phyloP scores from a whole-genome alignment of 108 stramenopile species.

The Cyclotella baltica region DNA sequence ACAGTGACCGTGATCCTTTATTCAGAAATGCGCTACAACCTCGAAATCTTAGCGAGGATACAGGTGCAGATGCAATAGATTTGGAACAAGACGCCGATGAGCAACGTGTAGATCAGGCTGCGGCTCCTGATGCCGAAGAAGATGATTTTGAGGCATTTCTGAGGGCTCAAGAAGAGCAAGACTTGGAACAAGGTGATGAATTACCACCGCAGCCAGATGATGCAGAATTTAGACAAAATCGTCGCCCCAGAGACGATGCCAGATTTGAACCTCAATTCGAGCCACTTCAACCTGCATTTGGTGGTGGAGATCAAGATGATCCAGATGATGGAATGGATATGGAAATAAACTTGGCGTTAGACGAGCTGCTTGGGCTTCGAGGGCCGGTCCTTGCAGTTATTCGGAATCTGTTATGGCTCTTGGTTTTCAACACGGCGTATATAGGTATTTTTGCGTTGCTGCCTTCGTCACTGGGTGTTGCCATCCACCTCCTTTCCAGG shows the following conservation, averaged over 20 bases:
- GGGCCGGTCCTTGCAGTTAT: conserved; percentile 85
- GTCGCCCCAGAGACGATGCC: conserved; percentile 39
- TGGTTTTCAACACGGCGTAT: conserved; percentile 93
- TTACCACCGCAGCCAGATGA: neutral
- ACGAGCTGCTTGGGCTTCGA: conserved; percentile 93
- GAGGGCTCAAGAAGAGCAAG: conserved; percentile 52
- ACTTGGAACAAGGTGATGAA: conserved; percentile 23
- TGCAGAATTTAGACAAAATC: conserved; percentile 24
- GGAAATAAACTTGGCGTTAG: conserved; percentile 91
- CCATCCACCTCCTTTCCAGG: conserved; percentile 25
- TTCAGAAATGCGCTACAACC: neutral
- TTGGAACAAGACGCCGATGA: conserved; percentile 19
- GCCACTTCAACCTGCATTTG: conserved; percentile 66
- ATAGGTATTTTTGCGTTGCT: conserved; percentile 91
- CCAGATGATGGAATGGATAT: conserved; percentile 78
- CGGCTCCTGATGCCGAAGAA: conserved; percentile 48
- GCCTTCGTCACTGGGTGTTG: conserved; percentile 74
- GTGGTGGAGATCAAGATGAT: conserved; percentile 33
- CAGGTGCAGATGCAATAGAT: neutral
- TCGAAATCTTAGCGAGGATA: neutral
- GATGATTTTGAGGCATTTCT: conserved; percentile 52
- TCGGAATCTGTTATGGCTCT: conserved; percentile 87
- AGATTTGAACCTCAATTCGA: conserved; percentile 72
- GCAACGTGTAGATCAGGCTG: neutral
- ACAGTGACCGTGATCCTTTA: neutral